Evolutionary conservation across 2,329 filamentous ascomycete genomes (phyloP), one percentile per base, ranked within the genome.

Genomic region (Alternaria triticimaculans): DNA sequence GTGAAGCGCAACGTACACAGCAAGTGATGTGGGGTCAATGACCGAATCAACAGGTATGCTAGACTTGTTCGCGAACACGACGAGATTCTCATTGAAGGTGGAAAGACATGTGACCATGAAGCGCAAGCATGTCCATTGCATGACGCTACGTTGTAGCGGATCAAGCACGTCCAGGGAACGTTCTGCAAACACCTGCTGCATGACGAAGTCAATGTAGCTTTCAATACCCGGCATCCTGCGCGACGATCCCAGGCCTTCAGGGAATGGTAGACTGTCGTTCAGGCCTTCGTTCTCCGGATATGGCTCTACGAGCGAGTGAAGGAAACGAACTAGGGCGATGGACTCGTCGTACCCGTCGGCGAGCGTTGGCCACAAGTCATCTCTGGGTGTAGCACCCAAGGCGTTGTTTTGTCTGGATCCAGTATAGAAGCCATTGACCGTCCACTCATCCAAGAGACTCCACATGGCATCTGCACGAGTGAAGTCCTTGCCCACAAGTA

Each of bases 61-160:
- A 2, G 92, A 92, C 74, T 91, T 88, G 77, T 93, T 96, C 43
- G 92, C 91, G 72, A 97, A 88, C 28, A 95, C 86, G 44, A 98
- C 91, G 11, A 98, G 86, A 72, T 97, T 91, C 77, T 99, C 96
- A 78, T 99, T 98, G 83, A 99, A 99, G 0, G 89, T 94, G 9
- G 87, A 86, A 21, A 99, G 82, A 74, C 93, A 96, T 3, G 89
- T 88, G 20, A 90, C 83, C 49, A 94, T 91, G 76, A 99, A 97
- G 41, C 93, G 89, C 23, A 99, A 85, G 77, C 94, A 97, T 64
- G 89, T 91, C 70, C 92, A 89, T 53, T 91, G 89, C 58, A 98
- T 82, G 9, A 95, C 85, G 48, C 90, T 88, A 25, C 89, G 86
- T 76, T 96, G 93, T 44, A 88, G 82, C 53, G 88, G 82, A 54